Base-by-base conservation (phyloP, 208 protist species). In the Acanthamoeba culbertsoni region DNA sequence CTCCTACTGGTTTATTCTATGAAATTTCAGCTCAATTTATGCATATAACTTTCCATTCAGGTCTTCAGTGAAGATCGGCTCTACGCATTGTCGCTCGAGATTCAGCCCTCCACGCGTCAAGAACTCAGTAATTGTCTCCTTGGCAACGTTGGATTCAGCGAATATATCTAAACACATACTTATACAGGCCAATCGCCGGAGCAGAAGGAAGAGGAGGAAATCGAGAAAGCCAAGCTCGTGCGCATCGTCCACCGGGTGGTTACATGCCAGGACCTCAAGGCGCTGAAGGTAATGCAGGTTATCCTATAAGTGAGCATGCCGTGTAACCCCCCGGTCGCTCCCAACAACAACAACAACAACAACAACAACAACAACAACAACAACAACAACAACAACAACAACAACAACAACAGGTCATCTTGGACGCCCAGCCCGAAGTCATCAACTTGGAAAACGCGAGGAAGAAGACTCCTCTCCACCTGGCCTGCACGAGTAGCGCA, bases 161-260 rank as follows among this genome's bases (percentile, higher is more conserved):
- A n/a, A n/a, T n/a, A n/a, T n/a, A n/a, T n/a, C n/a, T n/a, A n/a
- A n/a, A n/a, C n/a, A n/a, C n/a, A n/a, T n/a, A n/a, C n/a, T n/a
- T n/a, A n/a, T n/a, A 20, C 33, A 5, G 35, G 35, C 63, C 59
- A 33, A 73, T 12, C 63, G 5, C 23, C 63, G 28, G 35, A 82
- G 40, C 28, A 23, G 2, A 82, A 55, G 71, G 71, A 68, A 10
- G 59, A 82, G 7, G 16, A 37, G 42, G 71, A 82, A 14, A 82
- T 82, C 71, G 71, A 82, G n/a, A 37, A 82, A 23, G 26, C 71
- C 28, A 90, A 90, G 40, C 48, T 90, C 33, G 26, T 48, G 5
- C 48, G 82, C 35, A 90, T 90, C 23, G 82, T 90, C 1, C 82
- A 90, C 53, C 48, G 82, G 18, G 82, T 90, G 8, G 82, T 90